phyloP scores from a whole-genome alignment of 2,329 filamentous ascomycete genomes.

The Cladosporium sp. region DNA sequence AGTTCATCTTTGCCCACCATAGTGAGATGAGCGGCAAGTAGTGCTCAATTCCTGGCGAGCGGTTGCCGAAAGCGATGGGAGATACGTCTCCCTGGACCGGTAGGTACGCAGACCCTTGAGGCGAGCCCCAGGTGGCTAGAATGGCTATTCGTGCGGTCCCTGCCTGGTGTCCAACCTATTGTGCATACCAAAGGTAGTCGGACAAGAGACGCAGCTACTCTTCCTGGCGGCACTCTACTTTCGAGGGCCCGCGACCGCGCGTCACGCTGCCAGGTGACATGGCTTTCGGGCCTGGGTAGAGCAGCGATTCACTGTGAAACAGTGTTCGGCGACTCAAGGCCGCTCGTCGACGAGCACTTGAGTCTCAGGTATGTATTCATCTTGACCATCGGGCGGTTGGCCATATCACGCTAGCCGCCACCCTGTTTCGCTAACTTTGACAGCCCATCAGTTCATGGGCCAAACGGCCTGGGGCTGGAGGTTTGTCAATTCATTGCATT shows the following conservation, averaged over 20 bases:
- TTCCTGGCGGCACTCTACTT: neutral
- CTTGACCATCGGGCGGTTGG: neutral
- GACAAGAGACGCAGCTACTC: slow-evolving; percentile 1
- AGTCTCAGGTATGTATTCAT: neutral
- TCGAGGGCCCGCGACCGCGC: neutral
- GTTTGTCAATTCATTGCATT: neutral
- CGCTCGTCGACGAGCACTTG: slow-evolving; percentile 3
- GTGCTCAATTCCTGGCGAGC: neutral
- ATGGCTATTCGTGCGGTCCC: neutral
- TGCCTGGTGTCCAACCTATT: neutral
- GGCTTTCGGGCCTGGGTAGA: neutral
- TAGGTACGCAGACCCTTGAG: neutral
- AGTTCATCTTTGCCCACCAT: neutral
- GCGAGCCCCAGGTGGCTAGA: neutral
- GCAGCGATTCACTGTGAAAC: neutral
- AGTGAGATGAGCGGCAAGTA: neutral
- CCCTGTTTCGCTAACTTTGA: neutral
- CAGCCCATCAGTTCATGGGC: slow-evolving; percentile 7
- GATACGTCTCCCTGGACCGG: neutral
- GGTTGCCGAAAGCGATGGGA: neutral
- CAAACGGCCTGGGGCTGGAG: slow-evolving; percentile 6
- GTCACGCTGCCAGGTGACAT: neutral
- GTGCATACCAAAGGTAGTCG: neutral
- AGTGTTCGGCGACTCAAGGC: slow-evolving; percentile 1
- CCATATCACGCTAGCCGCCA: neutral